Base-by-base conservation (phyloP, 768 basidiomycete species). In the Daedaleopsis nitida region DNA sequence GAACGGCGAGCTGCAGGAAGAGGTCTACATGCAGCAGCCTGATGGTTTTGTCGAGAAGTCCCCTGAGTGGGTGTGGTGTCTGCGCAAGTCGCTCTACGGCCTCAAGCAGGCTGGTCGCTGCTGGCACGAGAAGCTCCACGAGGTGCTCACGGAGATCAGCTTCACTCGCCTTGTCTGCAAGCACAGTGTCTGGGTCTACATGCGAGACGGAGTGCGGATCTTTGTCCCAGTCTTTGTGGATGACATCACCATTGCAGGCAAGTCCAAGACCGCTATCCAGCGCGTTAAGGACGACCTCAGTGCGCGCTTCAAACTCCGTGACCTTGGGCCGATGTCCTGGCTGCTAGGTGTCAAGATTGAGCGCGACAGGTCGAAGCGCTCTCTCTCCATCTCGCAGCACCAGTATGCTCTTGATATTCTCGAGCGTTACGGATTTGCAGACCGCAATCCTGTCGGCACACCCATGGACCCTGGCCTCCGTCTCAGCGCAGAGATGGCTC, bases 61-160 rank as follows among this genome's bases (percentile, higher is more conserved):
- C 44, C 59, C 38, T 43, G 37, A 34, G 48, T 35, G 39, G 58
- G 58, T 64, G 43, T 60, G 53, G 54, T 49, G 38, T 19, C 55
- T 64, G 43, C 55, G 6, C 47, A 78, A 79, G 63, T 66, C 73
- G 3, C 62, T 81, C 35, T 81, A 82, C 67, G 76, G 81, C 10
- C 73, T 82, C 11, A 77, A 78, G 62, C 80, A 81, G 58, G 72
- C 74, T 12, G 73, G 73, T 2, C 67, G 72, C 3, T 59, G 64
- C 47, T 81, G 79, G 81, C 67, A 78, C 59, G 65, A 71, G 64
- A 72, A 71, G 48, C 66, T 78, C 12, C 51, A 72, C 27, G 52
- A 58, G 7, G 62, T 65, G 5, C 59, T 74, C 10, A 39, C 49
- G 6, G 39, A 62, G 9, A 58, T 75, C 47, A 67, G 72, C 9